Conservation (phyloP, 768 basidiomycete genomes). For the Austroboletus eburneus region DNA sequence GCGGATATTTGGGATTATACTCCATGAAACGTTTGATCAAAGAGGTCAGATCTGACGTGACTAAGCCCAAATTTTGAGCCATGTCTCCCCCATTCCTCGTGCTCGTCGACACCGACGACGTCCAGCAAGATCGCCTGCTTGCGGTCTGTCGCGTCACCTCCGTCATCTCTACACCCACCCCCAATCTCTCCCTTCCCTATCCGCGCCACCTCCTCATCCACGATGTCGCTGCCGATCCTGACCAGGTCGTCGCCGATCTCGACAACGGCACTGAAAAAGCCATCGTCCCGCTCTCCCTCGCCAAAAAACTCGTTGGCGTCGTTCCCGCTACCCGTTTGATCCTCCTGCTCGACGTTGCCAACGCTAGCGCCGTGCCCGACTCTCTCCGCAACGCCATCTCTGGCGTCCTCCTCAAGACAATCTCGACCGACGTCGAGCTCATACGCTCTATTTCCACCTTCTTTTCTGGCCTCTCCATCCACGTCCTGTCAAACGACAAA, state of each 20-base stretch:
- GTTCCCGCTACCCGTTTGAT: constrained; percentile 71
- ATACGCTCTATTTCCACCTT: constrained; percentile 75
- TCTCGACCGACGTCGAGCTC: constrained; percentile 67
- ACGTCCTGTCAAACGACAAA: constrained; percentile 52
- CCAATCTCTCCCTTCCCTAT: constrained; percentile 26
- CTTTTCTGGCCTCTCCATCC: constrained; percentile 58
- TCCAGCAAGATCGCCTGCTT: constrained; percentile 44
- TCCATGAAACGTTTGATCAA: constrained; percentile 53
- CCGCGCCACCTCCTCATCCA: constrained; percentile 56
- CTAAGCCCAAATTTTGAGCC: constrained; percentile 19
- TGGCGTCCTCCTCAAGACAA: constrained; percentile 76
- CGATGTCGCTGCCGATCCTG: constrained; percentile 41
- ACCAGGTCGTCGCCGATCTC: constrained; percentile 59
- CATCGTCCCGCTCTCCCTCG: constrained; percentile 65
- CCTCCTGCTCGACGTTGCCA: constrained; percentile 70
- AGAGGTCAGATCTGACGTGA: constrained; percentile 8
- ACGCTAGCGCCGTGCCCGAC: constrained; percentile 71
- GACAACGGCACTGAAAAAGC: constrained; percentile 80
- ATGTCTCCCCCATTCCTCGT: constrained; percentile 49
- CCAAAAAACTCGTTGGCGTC: constrained; percentile 59
- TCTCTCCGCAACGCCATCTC: constrained; percentile 69
- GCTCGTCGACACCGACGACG: constrained; percentile 45
- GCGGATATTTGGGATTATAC: constrained; percentile 59
- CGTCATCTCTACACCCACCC: constrained; percentile 49
- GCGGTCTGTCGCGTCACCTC: constrained; percentile 76